Base-by-base conservation (phyloP, 164 flowering plant species). In the Warburgia ugandensis region DNA sequence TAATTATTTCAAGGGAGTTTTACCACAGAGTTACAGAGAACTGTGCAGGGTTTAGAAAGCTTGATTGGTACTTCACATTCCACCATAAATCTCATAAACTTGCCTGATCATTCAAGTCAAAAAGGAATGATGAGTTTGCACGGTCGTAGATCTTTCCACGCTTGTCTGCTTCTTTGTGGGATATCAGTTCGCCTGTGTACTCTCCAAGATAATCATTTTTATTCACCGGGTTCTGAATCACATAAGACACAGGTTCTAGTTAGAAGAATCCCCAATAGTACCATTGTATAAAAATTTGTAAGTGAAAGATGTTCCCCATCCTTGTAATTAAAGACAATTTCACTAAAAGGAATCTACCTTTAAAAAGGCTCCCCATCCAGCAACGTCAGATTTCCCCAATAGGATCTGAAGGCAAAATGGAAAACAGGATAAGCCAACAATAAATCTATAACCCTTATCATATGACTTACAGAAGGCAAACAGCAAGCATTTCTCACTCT, bases 351-450 rank as follows among this genome's bases (percentile, higher is more conserved):
- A 37, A 3, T 20, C n/a, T 28, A 94, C 99, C 96, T 89, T 89
- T 28, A 89, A 31, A 60, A 89, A 94, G 49, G 99, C 99, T 54
- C 99, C 99, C 99, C 99, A 94, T 65, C 99, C 99, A 48, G 97
- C 87, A 73, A 89, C 85, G 67, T 86, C 81, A 49, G 99, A 94
- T 64, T 76, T 86, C 12, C 76, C 84, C 70, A 94, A 56, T 37
- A 94, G 81, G 52, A 94, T 75, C 99, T 94, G 76, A 52, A 52
- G 38, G 36, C 13, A 42, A 21, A 42, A 29, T 28, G 11, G 23
- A 29, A 45, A 14, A 6, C 25, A 45, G 28, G 19, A 22, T 37
- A 5, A 37, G 14, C 13, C 17, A 37, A 13, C 13, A 13, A 37
- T 4, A 37, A 20, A 37, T 5, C 9, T 13, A 7, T 20, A 37